phyloP scores from a whole-genome alignment of 208 protist species.

The Leishmania gerbilli region DNA sequence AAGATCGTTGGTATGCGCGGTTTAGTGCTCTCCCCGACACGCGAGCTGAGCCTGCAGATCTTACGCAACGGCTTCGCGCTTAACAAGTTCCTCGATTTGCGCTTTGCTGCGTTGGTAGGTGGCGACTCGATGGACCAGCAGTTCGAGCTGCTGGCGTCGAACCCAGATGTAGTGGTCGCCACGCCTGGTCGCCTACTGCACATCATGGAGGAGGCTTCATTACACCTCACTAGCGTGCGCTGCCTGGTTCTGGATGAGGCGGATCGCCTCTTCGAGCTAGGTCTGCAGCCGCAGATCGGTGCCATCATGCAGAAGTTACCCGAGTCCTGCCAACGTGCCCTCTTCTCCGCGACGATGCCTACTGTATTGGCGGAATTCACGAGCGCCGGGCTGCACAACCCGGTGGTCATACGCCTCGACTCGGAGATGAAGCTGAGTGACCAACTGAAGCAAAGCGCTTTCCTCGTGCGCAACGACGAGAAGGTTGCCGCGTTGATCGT shows the following conservation, averaged over 20 bases:
- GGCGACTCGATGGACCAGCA: slow-evolving; percentile 97
- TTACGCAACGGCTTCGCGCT: slow-evolving; percentile 95
- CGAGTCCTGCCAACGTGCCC: slow-evolving; percentile 93
- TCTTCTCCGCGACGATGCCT: slow-evolving; percentile 99
- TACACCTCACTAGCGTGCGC: slow-evolving; percentile 92
- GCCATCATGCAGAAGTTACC: slow-evolving; percentile 96
- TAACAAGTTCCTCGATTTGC: slow-evolving; percentile 93
- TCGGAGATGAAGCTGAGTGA: slow-evolving; percentile 96
- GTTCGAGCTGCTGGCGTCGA: slow-evolving; percentile 95
- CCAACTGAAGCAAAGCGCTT: slow-evolving; percentile 94
- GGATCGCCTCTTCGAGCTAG: slow-evolving; percentile 99
- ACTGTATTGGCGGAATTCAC: slow-evolving; percentile 98
- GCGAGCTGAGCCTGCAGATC: slow-evolving; percentile 99
- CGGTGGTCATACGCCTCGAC: slow-evolving; percentile 98
- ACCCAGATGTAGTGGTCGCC: slow-evolving; percentile 99
- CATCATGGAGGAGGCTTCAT: slow-evolving; percentile 94
- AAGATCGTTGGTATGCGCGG: slow-evolving; percentile 95
- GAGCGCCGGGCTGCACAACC: slow-evolving; percentile 95
- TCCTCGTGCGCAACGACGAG: slow-evolving; percentile 94
- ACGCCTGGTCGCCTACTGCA: slow-evolving; percentile 99
- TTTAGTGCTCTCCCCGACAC: slow-evolving; percentile 98
- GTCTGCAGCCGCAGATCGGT: slow-evolving; percentile 95
- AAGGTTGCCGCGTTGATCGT: slow-evolving; percentile 95
- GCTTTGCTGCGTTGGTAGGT: slow-evolving; percentile 95
- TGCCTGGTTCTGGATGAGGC: slow-evolving; percentile 99